phyloP scores from a whole-genome alignment of 495 filamentous ascomycete genomes.

The Pseudoneurospora amorphoporcata region DNA sequence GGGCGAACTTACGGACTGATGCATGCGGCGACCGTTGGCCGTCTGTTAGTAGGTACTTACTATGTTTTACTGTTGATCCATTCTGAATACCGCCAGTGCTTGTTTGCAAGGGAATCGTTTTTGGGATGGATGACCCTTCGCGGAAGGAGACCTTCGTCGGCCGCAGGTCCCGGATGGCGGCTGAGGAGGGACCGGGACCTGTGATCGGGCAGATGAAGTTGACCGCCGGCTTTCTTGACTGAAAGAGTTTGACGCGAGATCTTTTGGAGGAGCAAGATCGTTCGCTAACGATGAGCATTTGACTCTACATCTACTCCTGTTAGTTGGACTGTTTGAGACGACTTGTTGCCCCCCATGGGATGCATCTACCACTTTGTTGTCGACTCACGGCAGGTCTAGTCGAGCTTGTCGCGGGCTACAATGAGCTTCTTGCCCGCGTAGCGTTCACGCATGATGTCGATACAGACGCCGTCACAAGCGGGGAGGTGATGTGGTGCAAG shows the following conservation, averaged over 20 bases:
- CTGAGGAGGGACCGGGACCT: neutral
- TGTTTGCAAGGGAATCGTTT: neutral
- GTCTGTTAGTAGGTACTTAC: too few species aligned
- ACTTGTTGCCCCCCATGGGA: neutral
- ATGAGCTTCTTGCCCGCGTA: constrained; percentile 81
- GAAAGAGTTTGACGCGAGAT: neutral
- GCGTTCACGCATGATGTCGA: constrained; percentile 62
- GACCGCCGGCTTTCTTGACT: neutral
- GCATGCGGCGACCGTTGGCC: constrained; percentile 86
- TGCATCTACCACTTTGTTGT: neutral
- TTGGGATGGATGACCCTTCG: neutral
- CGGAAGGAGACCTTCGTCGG: neutral
- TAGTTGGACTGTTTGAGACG: neutral
- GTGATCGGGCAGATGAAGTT: neutral
- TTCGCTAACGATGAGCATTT: neutral
- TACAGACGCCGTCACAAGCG: constrained; percentile 70
- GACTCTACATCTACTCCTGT: neutral
- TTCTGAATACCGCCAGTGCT: neutral
- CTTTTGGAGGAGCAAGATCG: neutral
- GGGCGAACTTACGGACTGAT: constrained; percentile 65
- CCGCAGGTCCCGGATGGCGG: too few species aligned
- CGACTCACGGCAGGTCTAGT: constrained; percentile 51
- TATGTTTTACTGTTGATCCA: neutral
- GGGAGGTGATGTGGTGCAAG: constrained; percentile 27
- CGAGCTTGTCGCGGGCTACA: constrained; percentile 85